phyloP scores from a whole-genome alignment of 306 rosid species.

The Gastrolobium bilobum region DNA sequence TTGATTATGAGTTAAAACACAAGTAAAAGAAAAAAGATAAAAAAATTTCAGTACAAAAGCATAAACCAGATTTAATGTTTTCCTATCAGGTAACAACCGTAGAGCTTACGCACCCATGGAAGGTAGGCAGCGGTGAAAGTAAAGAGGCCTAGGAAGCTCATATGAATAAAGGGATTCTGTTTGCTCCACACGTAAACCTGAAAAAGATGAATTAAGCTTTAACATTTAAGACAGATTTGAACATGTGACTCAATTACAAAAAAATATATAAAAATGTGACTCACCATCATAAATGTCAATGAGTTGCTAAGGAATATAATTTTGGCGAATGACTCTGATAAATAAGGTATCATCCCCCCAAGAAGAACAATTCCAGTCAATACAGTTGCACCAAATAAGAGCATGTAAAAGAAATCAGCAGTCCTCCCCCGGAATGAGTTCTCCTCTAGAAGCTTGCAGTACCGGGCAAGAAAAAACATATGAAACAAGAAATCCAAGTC shows the following conservation, averaged over 20 bases:
- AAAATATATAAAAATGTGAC: constrained; percentile 33
- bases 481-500: constrained; percentile 99
- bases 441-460: constrained; percentile 98
- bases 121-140: constrained; percentile 96
- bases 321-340: constrained; percentile 87
- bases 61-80: constrained; percentile 6
- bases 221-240: background rate
- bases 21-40: background rate
- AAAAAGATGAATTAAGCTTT: constrained; percentile 37
- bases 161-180: constrained; percentile 95
- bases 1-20: constrained; percentile 31
- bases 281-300: constrained; percentile 95
- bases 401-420: constrained; percentile 96
- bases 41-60: background rate
- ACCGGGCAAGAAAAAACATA: constrained; percentile 98
- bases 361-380: constrained; percentile 90
- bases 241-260: constrained; percentile 4
- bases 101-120: constrained; percentile 84
- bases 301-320: constrained; percentile 97
- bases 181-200: constrained; percentile 99
- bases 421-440: constrained; percentile 98
- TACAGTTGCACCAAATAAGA: constrained; percentile 87
- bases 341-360: constrained; percentile 96
- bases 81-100: constrained; percentile 30
- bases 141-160: constrained; percentile 97